A percentile compares a stretch with the other conserved stretches of the same genome.
phyloP scores from a whole-genome alignment of 129 eudicot genomes.

The Saposhnikovia divaricata region DNA sequence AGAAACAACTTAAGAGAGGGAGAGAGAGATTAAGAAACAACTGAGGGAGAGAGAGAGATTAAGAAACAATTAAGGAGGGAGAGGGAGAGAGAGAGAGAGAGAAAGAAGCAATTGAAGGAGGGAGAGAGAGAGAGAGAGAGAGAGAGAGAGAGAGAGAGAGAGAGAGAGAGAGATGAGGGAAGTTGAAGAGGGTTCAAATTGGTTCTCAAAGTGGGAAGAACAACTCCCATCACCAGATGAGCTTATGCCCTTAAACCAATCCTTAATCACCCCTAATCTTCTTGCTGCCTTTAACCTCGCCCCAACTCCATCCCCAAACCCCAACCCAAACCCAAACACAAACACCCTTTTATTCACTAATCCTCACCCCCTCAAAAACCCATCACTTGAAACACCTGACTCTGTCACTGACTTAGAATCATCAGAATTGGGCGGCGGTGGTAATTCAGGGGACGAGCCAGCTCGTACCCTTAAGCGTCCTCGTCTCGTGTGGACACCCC shows the following conservation, averaged over 20 bases:
- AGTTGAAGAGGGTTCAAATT: slow-evolving; percentile 77
- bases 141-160: slow-evolving; percentile 1
- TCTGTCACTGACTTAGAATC: slow-evolving; percentile 62
- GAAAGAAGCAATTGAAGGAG: neutral
- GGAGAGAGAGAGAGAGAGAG: neutral
- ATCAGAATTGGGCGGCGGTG: slow-evolving; percentile 49
- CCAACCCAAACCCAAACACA: neutral
- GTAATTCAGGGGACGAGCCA: slow-evolving; percentile 53
- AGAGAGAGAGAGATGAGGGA: neutral
- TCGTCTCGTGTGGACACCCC: slow-evolving; percentile 96
- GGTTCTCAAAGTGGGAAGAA: slow-evolving; percentile 90
- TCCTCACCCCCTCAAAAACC: slow-evolving; percentile 7
- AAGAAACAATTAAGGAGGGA: neutral
- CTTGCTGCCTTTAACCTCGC: slow-evolving; percentile 60
- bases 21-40: neutral
- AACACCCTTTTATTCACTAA: slow-evolving; percentile 12
- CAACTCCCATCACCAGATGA: slow-evolving; percentile 75
- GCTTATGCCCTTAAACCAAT: slow-evolving; percentile 62
- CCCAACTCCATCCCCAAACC: slow-evolving; percentile 14
- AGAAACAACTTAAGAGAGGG: neutral
- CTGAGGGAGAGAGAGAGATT: slow-evolving; percentile 6
- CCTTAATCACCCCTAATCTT: slow-evolving; percentile 82
- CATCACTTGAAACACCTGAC: slow-evolving; percentile 26
- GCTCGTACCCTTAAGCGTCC: slow-evolving; percentile 90
- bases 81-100: slow-evolving; percentile 6